A percentile compares a stretch with the other conserved stretches of the same genome.
These are phyloP conservation scores for Gypsophila paniculata DNA, from an alignment of 179 eudicot species.

Conservation along the genomic window DNA sequence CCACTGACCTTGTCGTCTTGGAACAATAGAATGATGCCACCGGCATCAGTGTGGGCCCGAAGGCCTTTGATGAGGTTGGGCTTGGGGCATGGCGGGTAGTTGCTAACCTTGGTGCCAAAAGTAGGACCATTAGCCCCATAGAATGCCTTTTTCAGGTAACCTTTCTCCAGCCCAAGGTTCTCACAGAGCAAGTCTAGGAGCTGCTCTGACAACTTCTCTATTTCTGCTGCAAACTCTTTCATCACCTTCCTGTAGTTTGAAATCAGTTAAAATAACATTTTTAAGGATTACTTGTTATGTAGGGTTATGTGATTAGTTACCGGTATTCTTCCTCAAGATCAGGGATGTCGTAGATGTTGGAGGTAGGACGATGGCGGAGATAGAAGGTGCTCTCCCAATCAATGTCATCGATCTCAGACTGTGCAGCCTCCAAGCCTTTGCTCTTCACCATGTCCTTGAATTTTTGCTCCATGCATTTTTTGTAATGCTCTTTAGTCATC, in stretches of 20 bases:
- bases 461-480: conserved; percentile 57
- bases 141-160: conserved; percentile 59
- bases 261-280: neutral
- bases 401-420: conserved; percentile 40
- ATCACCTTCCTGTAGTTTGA: conserved; percentile 35
- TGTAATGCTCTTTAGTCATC: conserved; percentile 62
- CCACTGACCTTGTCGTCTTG: conserved; percentile 78
- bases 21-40: conserved; percentile 68
- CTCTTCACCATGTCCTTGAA: conserved; percentile 53
- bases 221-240: conserved; percentile 54
- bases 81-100: conserved; percentile 81
- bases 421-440: conserved; percentile 46
- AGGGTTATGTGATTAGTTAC: conserved; percentile 16
- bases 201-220: conserved; percentile 61
- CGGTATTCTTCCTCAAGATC: conserved; percentile 53
- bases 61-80: conserved; percentile 74
- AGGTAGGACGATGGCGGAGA: conserved; percentile 44
- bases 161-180: conserved; percentile 70
- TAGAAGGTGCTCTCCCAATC: conserved; percentile 69
- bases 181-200: conserved; percentile 56
- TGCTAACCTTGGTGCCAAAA: conserved; percentile 76
- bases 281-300: neutral
- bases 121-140: conserved; percentile 66
- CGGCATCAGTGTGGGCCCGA: conserved; percentile 81
- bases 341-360: conserved; percentile 58